Evolutionary conservation across 345 rosid genomes (phyloP).

Genomic region (Brassica rapa): DNA sequence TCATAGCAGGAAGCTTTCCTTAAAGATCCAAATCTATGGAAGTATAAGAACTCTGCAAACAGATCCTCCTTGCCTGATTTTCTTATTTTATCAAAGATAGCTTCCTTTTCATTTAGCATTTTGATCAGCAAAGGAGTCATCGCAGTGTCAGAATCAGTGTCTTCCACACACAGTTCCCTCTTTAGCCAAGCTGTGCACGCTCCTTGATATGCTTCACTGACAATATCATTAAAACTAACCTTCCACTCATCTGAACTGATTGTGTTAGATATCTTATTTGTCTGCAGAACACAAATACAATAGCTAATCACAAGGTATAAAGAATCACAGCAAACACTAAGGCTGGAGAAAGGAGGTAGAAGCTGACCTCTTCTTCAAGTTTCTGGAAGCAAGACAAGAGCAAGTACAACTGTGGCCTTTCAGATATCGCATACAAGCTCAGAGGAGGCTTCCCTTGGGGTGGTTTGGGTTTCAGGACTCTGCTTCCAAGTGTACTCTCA

Average conservation of each 20-base stretch:
- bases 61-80: slow-evolving; percentile 84
- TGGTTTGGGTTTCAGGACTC: slow-evolving; percentile 49
- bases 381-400: slow-evolving; percentile 72
- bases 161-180: slow-evolving; percentile 52
- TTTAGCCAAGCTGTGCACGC: slow-evolving; percentile 68
- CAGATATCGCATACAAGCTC: slow-evolving; percentile 70
- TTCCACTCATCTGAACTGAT: slow-evolving; percentile 54
- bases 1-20: slow-evolving; percentile 58
- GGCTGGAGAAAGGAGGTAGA: slow-evolving; percentile 36
- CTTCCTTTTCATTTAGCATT: slow-evolving; percentile 66
- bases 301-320: slow-evolving; percentile 22
- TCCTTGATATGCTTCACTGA: slow-evolving; percentile 55
- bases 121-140: slow-evolving; percentile 56
- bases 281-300: slow-evolving; percentile 50
- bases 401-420: slow-evolving; percentile 66
- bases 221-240: slow-evolving; percentile 45
- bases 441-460: slow-evolving; percentile 49
- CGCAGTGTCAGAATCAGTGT: slow-evolving; percentile 47
- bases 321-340: slow-evolving; percentile 7
- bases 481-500: slow-evolving; percentile 45
- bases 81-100: slow-evolving; percentile 55
- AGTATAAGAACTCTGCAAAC: slow-evolving; percentile 72
- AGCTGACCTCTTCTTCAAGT: slow-evolving; percentile 81
- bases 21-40: slow-evolving; percentile 60
- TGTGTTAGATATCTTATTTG: slow-evolving; percentile 43